Conservation (phyloP, 2,329 filamentous ascomycete genomes). For the Xylaria sp. region DNA sequence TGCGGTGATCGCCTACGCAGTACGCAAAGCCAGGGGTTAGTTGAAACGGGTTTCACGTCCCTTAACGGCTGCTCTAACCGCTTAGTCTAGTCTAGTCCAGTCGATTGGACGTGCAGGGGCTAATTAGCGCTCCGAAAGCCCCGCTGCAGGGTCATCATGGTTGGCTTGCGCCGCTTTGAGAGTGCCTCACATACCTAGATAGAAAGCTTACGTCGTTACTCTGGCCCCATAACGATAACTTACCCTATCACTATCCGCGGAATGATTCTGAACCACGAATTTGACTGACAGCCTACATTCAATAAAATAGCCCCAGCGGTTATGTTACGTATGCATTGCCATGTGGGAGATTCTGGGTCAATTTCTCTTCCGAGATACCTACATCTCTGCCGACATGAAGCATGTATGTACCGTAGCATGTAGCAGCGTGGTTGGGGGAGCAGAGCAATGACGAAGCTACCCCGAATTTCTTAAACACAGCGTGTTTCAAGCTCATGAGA, state of each 20-base stretch:
- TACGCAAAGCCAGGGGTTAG: constrained; percentile 16
- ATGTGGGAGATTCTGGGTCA: background rate
- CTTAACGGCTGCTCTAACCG: constrained; percentile 12
- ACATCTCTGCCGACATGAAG: background rate
- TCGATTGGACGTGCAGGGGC: constrained; percentile 16
- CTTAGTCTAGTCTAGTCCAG: too few relatives aligned
- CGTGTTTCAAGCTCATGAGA: constrained; percentile 32
- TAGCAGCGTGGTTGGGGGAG: too few relatives aligned
- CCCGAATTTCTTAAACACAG: constrained; percentile 19
- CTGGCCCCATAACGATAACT: background rate
- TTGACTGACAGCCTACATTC: background rate
- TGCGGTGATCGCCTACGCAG: background rate
- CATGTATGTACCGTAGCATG: background rate
- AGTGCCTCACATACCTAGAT: too few relatives aligned
- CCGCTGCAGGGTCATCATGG: constrained; percentile 4
- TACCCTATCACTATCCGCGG: background rate
- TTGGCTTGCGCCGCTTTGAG: constrained; percentile 8
- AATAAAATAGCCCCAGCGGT: background rate
- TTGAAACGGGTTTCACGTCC: constrained; percentile 31
- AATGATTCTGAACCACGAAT: background rate
- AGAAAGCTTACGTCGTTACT: constrained; percentile 1
- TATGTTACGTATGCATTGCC: background rate
- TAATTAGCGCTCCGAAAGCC: background rate
- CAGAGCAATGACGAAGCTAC: constrained; percentile 22
- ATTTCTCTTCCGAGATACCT: too few relatives aligned